Evolutionary conservation across 148 eudicot species (phyloP), one percentile per base, ranked within the genome.

Genomic region (Selenicereus undatus): DNA sequence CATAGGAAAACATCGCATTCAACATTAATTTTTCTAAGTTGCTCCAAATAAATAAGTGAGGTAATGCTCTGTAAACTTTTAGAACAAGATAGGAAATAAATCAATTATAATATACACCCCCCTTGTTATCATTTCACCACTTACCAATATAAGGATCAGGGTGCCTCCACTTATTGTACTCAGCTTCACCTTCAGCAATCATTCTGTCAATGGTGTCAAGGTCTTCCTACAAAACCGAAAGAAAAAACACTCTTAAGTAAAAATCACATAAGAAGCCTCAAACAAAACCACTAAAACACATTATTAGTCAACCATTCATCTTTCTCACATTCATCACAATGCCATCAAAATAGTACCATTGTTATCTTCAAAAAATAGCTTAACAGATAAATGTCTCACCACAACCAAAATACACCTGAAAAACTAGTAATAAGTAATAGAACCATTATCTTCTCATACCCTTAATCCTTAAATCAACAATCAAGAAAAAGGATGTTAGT

Each of bases 101-200:
- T 39, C 43, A n/a, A 74, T 32, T 17, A 51, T 30, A 76, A 22
- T 22, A 8, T 30, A 14, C 56, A 26, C 27, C 54, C 45, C n/a
- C 32, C 65, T 21, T 81, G 66, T 16, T 43, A 35, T 65, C 22
- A 52, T 24, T 20, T 68, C 26, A 65, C 42, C 45, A 87, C 89
- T 85, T 85, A 96, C 99, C 97, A 78, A 89, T 82, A 78, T 96
- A 96, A 88, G 98, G 99, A 89, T 96, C 99, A 84, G 99, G 99
- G 83, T 96, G 99, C 75, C 95, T 81, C 89, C 90, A 96, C 84
- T 93, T 96, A 68, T 92, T 87, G 83, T 94, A 82, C 62, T 81
- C 48, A 82, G 98, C 90, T 86, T 93, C 99, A 75, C 94, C 98
- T 75, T 82, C 86, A 82, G 89, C 93, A 48, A 94, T 94, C 92